Evolutionary conservation across 768 basidiomycete species (phyloP).

Genomic region (Tricholoma furcatifolium): DNA sequence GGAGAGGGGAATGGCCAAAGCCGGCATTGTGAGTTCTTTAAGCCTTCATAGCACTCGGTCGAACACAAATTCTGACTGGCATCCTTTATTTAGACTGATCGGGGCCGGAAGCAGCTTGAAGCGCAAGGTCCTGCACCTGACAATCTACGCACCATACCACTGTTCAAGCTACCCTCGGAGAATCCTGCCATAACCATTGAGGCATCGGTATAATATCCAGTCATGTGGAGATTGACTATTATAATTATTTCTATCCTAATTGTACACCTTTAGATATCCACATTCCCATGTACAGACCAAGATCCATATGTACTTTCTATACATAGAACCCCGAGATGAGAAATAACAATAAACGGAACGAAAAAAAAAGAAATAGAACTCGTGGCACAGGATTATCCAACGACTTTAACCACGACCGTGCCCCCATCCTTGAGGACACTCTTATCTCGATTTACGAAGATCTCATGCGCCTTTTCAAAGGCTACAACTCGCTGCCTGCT

Average conservation of each 20-base stretch:
- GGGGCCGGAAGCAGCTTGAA: constrained; percentile 60
- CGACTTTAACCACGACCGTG: constrained; percentile 45
- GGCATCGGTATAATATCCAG: constrained; percentile 25
- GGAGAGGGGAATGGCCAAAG: constrained; percentile 74
- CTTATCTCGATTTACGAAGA: constrained; percentile 39
- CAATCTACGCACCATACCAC: constrained; percentile 77
- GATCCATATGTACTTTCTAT: constrained; percentile 2
- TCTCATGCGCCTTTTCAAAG: constrained; percentile 54
- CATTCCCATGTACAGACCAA: constrained; percentile 3
- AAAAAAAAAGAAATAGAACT: background rate
- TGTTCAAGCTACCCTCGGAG: constrained; percentile 51
- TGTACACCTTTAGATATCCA: constrained; percentile 5
- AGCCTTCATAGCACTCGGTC: constrained; percentile 3
- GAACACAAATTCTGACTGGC: background rate
- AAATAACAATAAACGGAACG: background rate
- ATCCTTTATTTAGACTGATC: constrained; percentile 54
- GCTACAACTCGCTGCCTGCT: constrained; percentile 36
- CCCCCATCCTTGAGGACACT: constrained; percentile 40
- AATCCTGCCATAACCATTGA: constrained; percentile 42
- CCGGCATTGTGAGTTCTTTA: constrained; percentile 54
- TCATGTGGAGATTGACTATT: background rate
- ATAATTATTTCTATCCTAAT: background rate
- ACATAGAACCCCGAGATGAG: background rate
- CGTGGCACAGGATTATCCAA: constrained; percentile 20
- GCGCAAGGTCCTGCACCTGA: constrained; percentile 58